Base-by-base conservation (phyloP, 352 stramenopile species). In the Globisporangium cystogenes region DNA sequence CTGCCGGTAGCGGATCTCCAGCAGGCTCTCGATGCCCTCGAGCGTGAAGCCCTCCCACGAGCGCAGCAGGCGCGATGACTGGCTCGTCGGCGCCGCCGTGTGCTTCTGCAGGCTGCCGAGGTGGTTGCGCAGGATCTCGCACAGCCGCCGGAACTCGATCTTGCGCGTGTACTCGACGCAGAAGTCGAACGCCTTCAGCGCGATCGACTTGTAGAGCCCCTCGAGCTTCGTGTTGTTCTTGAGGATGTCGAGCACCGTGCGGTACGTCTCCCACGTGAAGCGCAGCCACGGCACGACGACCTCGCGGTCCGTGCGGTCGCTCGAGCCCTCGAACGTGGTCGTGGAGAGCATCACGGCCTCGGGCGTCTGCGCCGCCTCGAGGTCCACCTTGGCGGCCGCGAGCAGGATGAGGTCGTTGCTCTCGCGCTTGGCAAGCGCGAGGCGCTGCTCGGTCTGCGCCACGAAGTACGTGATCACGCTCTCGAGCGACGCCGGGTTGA, bases 201-300 rank as follows among this genome's bases (percentile, higher is more conserved):
- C 88, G 37, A 86, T 86, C 42, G 59, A 60, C 64, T 89, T 89
- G 74, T 93, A 93, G 4, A 93, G 63, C 11, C 60, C 55, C 59
- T 93, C 82, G 14, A 90, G 71, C 67, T 99, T 99, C 29, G 88
- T 94, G 68, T 98, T 98, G 65, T 79, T 94, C 68, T 97, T 96
- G 20, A 99, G 73, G 57, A 99, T 98, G 65, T 99, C 96, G 18
- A 99, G 72, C 35, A 99, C 90, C 37, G 93, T 96, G 44, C 97
- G 84, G 81, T 99, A 99, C 20, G 90, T 97, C 67, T 99, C 97
- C 96, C 96, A 99, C 55, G 98, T 88, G 66, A 99, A 99, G 51
- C 87, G 86, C 48, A 98, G 75, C 84, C 83, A 94, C 5, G 89
- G 89, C 33, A 98, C 82, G 23, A 99, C 77, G 27, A 98, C 72